Conservation (phyloP, 2,329 filamentous ascomycete species). For the Cladosporium oxysporum region DNA sequence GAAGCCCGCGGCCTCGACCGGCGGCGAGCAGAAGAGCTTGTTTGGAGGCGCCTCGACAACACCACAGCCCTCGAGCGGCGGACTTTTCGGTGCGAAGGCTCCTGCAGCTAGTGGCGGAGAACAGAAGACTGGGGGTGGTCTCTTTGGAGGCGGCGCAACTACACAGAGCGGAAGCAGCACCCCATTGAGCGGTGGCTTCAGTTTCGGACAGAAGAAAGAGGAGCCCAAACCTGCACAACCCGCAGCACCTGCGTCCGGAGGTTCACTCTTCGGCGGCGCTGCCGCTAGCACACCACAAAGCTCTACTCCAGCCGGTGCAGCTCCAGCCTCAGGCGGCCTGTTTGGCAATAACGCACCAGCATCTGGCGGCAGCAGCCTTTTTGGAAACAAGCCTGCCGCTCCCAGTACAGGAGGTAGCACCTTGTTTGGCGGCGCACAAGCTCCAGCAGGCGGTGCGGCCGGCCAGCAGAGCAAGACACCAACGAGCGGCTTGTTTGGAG, state of each 20-base stretch:
- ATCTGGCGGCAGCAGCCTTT: background rate
- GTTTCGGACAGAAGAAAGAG: conserved; percentile 25
- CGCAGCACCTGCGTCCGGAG: conserved; percentile 17
- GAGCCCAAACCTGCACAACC: conserved; percentile 13
- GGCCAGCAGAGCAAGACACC: conserved; percentile 15
- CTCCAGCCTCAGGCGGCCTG: conserved; percentile 20
- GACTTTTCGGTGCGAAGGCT: conserved; percentile 18
- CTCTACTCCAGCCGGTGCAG: conserved; percentile 26
- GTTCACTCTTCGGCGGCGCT: conserved; percentile 20
- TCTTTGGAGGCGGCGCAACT: conserved; percentile 15
- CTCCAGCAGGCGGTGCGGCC: conserved; percentile 16
- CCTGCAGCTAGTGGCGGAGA: conserved; percentile 13
- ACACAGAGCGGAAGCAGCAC: conserved; percentile 19
- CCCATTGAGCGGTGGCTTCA: conserved; percentile 18
- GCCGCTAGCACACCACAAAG: conserved; percentile 24
- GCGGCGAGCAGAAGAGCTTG: conserved; percentile 21
- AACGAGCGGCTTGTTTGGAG: conserved; percentile 16
- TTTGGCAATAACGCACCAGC: conserved; percentile 8
- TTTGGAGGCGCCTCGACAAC: conserved; percentile 16
- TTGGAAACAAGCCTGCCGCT: conserved; percentile 11
- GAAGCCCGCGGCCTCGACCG: conserved; percentile 23
- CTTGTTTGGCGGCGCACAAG: conserved; percentile 22
- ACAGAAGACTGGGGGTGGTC: conserved; percentile 13
- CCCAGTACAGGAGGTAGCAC: conserved; percentile 8
- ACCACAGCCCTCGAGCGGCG: conserved; percentile 14